A percentile compares a stretch with the other conserved stretches of the same genome.
phyloP scores from a whole-genome alignment of 345 rosid species.

The Psidium guajava region DNA sequence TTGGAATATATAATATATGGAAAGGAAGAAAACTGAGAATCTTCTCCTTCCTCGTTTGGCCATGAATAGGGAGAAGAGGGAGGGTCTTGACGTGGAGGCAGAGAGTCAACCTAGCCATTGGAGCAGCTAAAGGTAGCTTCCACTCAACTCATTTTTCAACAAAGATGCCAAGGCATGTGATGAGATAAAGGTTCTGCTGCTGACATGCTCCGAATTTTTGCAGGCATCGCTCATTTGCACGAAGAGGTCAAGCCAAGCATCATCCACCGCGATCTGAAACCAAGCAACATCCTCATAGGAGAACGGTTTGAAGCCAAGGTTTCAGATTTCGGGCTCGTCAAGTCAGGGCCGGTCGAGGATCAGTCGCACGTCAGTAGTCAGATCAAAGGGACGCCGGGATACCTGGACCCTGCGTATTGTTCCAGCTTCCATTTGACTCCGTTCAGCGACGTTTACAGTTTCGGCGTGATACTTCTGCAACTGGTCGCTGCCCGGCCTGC shows the following conservation, averaged over 20 bases:
- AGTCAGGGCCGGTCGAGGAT: constrained; percentile 41
- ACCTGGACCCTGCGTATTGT: constrained; percentile 60
- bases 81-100: constrained; percentile 44
- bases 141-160: neutral
- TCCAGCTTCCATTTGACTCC: constrained; percentile 41
- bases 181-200: neutral
- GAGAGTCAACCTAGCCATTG: constrained; percentile 46
- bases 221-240: constrained; percentile 57
- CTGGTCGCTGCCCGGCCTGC: constrained; percentile 43
- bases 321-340: constrained; percentile 50
- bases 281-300: constrained; percentile 51
- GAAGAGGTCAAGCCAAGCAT: constrained; percentile 39
- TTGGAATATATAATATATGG: neutral
- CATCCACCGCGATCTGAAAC: constrained; percentile 57
- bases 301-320: constrained; percentile 43
- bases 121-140: constrained; percentile 46
- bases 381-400: constrained; percentile 56
- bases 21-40: neutral
- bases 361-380: constrained; percentile 50
- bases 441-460: constrained; percentile 46
- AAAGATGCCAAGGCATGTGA: neutral
- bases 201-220: neutral
- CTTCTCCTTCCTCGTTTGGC: neutral
- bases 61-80: constrained; percentile 27
- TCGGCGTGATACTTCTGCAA: constrained; percentile 58